phyloP scores from a whole-genome alignment of 1,139 yeast genomes.

The Protomyces inouyei region DNA sequence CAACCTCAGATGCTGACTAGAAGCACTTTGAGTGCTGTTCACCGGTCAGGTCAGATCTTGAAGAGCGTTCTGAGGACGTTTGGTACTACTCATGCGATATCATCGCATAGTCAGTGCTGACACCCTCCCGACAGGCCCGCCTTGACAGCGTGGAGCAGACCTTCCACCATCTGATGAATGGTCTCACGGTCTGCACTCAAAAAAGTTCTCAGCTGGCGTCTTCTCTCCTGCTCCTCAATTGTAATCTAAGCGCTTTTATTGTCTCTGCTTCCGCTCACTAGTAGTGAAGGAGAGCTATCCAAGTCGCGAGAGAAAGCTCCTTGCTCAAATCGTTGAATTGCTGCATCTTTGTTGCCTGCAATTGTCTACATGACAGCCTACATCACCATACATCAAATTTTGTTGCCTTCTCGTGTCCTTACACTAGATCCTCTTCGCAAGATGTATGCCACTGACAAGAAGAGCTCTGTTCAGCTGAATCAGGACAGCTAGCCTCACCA shows the following conservation, averaged over 20 bases:
- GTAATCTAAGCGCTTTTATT: slow-evolving; percentile 1
- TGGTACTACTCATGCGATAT: neutral
- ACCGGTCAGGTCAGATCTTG: neutral
- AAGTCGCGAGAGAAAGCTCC: neutral
- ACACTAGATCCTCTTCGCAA: no score
- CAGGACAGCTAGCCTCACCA: no score
- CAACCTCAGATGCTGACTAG: neutral
- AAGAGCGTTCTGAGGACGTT: no score
- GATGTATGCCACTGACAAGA: no score
- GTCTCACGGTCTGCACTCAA: neutral
- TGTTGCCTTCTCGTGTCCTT: no score
- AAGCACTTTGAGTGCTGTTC: neutral
- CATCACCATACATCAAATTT: neutral
- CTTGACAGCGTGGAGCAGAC: neutral
- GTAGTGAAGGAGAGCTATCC: neutral
- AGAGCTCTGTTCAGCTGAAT: no score
- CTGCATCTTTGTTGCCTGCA: neutral
- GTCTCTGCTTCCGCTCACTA: neutral
- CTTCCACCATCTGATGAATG: neutral
- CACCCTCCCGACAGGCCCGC: no score
- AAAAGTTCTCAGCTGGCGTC: neutral
- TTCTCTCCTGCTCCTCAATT: neutral
- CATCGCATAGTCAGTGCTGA: no score
- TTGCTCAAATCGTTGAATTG: neutral
- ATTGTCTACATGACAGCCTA: neutral